These are phyloP conservation scores for Plenodomus lindquistii DNA, from an alignment of 2,329 filamentous ascomycete species.

Conservation along the genomic window DNA sequence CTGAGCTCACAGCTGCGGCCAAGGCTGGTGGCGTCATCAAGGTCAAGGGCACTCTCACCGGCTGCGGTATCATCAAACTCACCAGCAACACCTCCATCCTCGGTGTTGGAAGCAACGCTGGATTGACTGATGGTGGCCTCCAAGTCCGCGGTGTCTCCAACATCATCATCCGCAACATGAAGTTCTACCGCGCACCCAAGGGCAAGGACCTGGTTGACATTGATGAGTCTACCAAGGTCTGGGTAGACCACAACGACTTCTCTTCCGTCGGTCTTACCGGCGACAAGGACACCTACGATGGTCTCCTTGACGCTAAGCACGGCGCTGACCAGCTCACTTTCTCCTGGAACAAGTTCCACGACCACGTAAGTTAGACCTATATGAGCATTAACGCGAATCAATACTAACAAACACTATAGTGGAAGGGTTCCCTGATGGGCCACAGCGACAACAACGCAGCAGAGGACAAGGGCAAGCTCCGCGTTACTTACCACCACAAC, in stretches of 20 bases:
- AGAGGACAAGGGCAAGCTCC: constrained; percentile 62
- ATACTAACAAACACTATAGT: constrained; percentile 33
- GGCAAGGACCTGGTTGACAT: constrained; percentile 65
- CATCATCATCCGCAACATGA: constrained; percentile 67
- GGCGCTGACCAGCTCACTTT: constrained; percentile 64
- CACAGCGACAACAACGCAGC: constrained; percentile 38
- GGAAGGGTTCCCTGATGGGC: constrained; percentile 64
- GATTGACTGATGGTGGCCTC: constrained; percentile 53
- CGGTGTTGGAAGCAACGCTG: constrained; percentile 49
- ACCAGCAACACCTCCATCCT: constrained; percentile 34
- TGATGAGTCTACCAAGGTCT: constrained; percentile 57
- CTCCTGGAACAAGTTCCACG: constrained; percentile 56
- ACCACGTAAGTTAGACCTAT: constrained; percentile 48
- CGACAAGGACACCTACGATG: constrained; percentile 38
- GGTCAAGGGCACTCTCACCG: constrained; percentile 35
- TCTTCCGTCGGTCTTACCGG: constrained; percentile 54
- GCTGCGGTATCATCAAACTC: constrained; percentile 37
- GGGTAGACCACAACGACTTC: constrained; percentile 70
- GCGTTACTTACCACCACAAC: constrained; percentile 70
- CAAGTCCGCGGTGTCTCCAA: constrained; percentile 59
- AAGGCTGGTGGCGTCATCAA: constrained; percentile 40
- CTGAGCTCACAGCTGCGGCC: constrained; percentile 56
- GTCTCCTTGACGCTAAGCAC: constrained; percentile 64
- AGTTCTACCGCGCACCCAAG: constrained; percentile 59
- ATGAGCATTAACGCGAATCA: not conserved